A percentile compares a stretch with the other conserved stretches of the same genome.
phyloP scores from a whole-genome alignment of 2,329 filamentous ascomycete species.

The Rosellinia necatrix region DNA sequence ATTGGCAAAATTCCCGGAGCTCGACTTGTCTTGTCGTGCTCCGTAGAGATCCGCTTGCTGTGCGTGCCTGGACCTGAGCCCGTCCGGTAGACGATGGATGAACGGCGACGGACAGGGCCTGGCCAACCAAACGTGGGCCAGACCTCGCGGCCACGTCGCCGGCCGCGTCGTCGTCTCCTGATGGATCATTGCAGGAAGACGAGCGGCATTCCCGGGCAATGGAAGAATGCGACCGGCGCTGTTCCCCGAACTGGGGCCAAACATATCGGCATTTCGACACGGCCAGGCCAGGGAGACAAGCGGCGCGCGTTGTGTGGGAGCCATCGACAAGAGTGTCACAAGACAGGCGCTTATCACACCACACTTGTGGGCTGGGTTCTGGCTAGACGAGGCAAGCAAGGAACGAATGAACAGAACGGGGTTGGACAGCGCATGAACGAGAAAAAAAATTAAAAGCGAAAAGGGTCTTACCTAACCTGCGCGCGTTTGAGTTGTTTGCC shows the following conservation, averaged over 20 bases:
- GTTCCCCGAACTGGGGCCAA: slow-evolving; percentile 28
- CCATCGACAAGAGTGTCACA: slow-evolving; percentile 34
- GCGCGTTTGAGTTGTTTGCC: slow-evolving; percentile 34
- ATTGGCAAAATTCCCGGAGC: slow-evolving; percentile 10
- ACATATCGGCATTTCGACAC: slow-evolving; percentile 28
- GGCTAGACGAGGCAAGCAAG: slow-evolving; percentile 9
- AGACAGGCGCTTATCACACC: slow-evolving; percentile 35
- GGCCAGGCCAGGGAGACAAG: slow-evolving; percentile 21
- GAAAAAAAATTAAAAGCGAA: slow-evolving; percentile 22
- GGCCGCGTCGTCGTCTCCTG: slow-evolving; percentile 17
- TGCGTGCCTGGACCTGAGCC: slow-evolving; percentile 13
- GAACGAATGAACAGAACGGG: neutral
- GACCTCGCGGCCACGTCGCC: slow-evolving; percentile 20
- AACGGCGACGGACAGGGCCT: slow-evolving; percentile 22
- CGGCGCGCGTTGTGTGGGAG: slow-evolving; percentile 27
- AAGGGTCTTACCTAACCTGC: slow-evolving; percentile 38
- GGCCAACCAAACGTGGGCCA: slow-evolving; percentile 17
- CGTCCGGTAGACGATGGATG: slow-evolving; percentile 9
- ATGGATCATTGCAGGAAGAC: slow-evolving; percentile 14
- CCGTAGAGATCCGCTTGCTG: slow-evolving; percentile 9
- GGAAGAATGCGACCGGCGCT: slow-evolving; percentile 23
- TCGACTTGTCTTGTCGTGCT: slow-evolving; percentile 15
- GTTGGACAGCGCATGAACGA: slow-evolving; percentile 28
- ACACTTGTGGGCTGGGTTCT: slow-evolving; percentile 30
- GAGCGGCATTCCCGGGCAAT: slow-evolving; percentile 14